Evolutionary conservation across 441 rosid genomes (phyloP), one percentile per base, ranked within the genome.

Genomic region (Adansonia rubrostipa): DNA sequence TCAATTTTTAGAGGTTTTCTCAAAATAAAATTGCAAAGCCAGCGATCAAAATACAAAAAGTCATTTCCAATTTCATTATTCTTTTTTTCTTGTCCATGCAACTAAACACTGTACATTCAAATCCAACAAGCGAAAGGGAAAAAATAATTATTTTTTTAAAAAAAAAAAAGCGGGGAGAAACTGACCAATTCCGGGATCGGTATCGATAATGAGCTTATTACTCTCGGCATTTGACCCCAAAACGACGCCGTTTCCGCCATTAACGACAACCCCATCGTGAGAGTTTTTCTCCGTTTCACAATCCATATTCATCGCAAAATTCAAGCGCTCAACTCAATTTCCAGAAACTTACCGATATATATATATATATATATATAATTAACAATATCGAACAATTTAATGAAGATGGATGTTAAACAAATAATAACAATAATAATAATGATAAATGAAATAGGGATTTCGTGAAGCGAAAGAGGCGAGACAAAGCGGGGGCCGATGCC

Each of bases 151-250:
- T n/a, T n/a, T n/a, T n/a, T n/a, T n/a, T n/a, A n/a, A 1, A 11
- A 19, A 8, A 5, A 28, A 8, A 44, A 13, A 13, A 19, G n/a
- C n/a, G n/a, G n/a, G n/a, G n/a, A n/a, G 69, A 73, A 63, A 58
- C 89, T 85, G 48, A 95, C 99, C 99, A 75, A 95, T 95, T 64
- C 99, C 99, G 11, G 99, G 99, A 80, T 95, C 99, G 17, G 99
- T 95, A 75, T 95, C 99, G 75, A 95, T 95, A 81, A 95, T 87
- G 91, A 93, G 87, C 92, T 93, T 94, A 85, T 87, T 94, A 92
- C 69, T 84, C 82, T 78, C 74, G 36, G 77, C 73, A 20, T 80
- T 13, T 14, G 82, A 20, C 54, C 47, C 81, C 66, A 80, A 79
- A 44, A 78, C 77, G 82, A 76, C 78, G 60, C 76, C 82, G 81